Conservation (phyloP, 345 rosid genomes). For the Brassica cretica region DNA sequence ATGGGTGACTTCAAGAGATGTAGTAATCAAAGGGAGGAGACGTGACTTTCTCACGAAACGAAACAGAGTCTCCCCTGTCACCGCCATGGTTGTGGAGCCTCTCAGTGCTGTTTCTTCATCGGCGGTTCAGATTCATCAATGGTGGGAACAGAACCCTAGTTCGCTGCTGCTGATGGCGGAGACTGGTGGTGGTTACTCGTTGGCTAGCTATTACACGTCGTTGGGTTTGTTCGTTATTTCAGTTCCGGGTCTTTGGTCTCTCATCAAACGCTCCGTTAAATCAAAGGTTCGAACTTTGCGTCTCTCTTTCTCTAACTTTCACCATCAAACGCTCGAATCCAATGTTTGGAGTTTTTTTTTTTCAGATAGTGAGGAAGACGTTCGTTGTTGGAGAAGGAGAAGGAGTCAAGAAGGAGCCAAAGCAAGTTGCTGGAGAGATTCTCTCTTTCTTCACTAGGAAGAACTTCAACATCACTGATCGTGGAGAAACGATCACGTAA, state of each 20-base stretch:
- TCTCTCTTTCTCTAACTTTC: not conserved
- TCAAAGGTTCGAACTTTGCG: constrained; percentile 62
- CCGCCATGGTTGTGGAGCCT: constrained; percentile 30
- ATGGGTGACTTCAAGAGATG: constrained; percentile 34
- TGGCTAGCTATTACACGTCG: constrained; percentile 94
- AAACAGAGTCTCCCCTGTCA: constrained; percentile 26
- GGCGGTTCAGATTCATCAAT: constrained; percentile 39
- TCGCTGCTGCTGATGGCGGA: constrained; percentile 55
- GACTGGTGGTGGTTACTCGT: constrained; percentile 71
- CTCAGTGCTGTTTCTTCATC: constrained; percentile 30
- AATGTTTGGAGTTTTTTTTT: not conserved
- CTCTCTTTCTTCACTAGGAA: constrained; percentile 84
- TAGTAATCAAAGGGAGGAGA: constrained; percentile 3
- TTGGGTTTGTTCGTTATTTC: constrained; percentile 87
- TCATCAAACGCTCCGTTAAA: constrained; percentile 94
- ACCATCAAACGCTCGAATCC: not conserved
- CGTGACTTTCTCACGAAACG: not conserved
- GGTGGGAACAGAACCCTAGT: constrained; percentile 37
- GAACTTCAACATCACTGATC: constrained; percentile 70
- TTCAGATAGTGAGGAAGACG: constrained; percentile 85
- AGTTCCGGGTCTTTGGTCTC: constrained; percentile 98
- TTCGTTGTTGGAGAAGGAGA: constrained; percentile 59
- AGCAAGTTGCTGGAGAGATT: constrained; percentile 82
- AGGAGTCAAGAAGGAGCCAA: constrained; percentile 54
- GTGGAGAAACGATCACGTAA: constrained; percentile 95